Base-by-base conservation (phyloP, 2,329 filamentous ascomycete genomes). In the Claviceps sp. region DNA sequence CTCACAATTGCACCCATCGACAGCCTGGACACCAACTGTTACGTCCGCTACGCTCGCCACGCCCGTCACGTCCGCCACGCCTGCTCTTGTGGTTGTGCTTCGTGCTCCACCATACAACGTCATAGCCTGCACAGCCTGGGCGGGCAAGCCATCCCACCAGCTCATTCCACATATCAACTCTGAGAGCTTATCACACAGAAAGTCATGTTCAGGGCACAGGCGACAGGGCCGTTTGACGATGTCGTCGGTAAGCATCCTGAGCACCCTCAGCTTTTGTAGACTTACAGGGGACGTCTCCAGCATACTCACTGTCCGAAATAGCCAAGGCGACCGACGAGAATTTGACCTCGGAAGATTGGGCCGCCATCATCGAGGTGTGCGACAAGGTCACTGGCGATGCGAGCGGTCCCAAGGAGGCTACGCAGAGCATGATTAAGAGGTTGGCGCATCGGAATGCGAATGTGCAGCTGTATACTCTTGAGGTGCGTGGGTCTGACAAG, bases 261-360 rank as follows among this genome's bases (percentile, higher is more conserved):
- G 30, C 30, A 34, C 30, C 30, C n/a, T 20, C 8, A 11, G 8
- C 22, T 11, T 9, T 3, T 37, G 30, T 18, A 26, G 18, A 2
- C 8, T 24, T 26, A 8, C 36, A 20, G 5, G 38, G 24, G 22
- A 36, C 16, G 8, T 42, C n/a, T 42, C 24, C 47, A 30, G 38
- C 9, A 34, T 34, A 4, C 40, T 49, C 22, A 36, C 24, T 36
- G 7, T 40, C 5, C 49, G 30, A 43, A 43, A 52, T 56, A 82
- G 78, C 73, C 69, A 81, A 81, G 73, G 90, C 93, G 64, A 98
- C 93, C 52, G 93, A 98, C 70, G 93, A 98, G 77, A 98, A 96
- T 70, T 79, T 97, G 61, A 97, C 90, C 22, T 86, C 84, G 34
- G 80, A 94, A 65, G 80, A 84, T 65, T 84, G 80, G 80, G 76